A percentile compares a stretch with the other conserved stretches of the same genome.
Evolutionary conservation across 106 monocot species (phyloP).

Genomic region (Cymbidium sinense): DNA sequence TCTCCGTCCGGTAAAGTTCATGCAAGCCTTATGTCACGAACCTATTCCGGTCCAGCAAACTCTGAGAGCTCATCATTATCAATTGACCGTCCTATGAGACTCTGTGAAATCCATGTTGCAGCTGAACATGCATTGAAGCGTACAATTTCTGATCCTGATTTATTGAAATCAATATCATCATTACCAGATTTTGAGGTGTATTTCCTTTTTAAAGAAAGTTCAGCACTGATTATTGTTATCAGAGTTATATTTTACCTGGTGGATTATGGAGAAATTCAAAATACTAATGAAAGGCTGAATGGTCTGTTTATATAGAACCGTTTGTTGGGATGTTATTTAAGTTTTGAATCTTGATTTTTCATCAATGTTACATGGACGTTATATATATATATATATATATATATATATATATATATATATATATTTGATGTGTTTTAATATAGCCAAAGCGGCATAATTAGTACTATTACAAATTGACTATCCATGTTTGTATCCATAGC

Average conservation of each 20-base stretch:
- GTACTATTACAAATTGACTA: background rate
- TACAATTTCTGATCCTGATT: slow-evolving; percentile 72
- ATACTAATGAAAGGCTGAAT: background rate
- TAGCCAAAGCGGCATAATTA: background rate
- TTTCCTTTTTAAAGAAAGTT: background rate
- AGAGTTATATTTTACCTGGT: background rate
- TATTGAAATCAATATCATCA: slow-evolving; percentile 74
- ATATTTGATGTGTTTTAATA: background rate
- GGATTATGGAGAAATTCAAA: background rate
- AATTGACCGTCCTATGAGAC: slow-evolving; percentile 88
- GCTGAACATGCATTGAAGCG: slow-evolving; percentile 66
- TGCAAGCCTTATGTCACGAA: slow-evolving; percentile 45
- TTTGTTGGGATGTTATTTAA: background rate
- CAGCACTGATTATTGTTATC: background rate
- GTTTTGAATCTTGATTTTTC: background rate
- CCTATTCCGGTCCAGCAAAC: slow-evolving; percentile 59
- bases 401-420: too few species aligned
- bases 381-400: background rate
- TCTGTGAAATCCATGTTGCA: slow-evolving; percentile 92
- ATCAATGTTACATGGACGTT: background rate
- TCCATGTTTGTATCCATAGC: background rate
- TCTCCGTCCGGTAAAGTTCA: slow-evolving; percentile 40
- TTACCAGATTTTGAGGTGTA: slow-evolving; percentile 75
- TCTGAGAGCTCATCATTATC: slow-evolving; percentile 37
- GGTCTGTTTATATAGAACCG: background rate